Base-by-base conservation (phyloP, 2,329 filamentous ascomycete species). In the Colletotrichum sp. region DNA sequence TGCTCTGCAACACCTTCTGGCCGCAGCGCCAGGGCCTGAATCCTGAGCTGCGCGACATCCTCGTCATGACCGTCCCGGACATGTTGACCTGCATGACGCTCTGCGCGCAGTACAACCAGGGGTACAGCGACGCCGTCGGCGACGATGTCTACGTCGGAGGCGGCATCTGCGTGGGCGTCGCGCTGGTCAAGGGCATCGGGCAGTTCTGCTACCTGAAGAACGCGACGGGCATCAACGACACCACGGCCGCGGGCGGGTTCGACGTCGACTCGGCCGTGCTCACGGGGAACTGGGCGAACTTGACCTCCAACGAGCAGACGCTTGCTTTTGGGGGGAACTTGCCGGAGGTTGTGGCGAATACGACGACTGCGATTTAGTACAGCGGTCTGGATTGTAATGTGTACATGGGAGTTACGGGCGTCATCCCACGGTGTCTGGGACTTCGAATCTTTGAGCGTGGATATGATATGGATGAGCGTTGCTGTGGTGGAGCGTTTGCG, bases 51-150 rank as follows among this genome's bases (percentile, higher is more conserved):
- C 74, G 74, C 43, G 73, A 69, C 64, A 77, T 77, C 66, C 55
- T 73, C 13, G 74, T 74, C 43, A 74, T 74, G 68, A 64, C 52
- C 39, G 74, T 76, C 36, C 75, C 74, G 15, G 75, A 77, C 36
- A 77, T 77, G 75, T 63, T 77, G 9, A 69, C 75, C 21, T 77
- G 75, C 65, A 77, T 77, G 63, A 76, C 75, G 24, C 74, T 77
- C 9, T 77, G 74, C 74, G 75, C 75, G 6, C 72, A 77, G 74
- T 77, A 76, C 59, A 77, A 77, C 59, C 67, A 75, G 72, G 73
- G 75, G 12, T 74, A 77, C 52, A 77, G 75, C 74, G 75, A 77
- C 10, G 74, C 74, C 57, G 74, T 77, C 12, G 75, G 75, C 63
- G 75, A 77, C 10, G 75, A 77, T 28, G 68, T 77, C 7, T 65